Evolutionary conservation across 1,284 basidiomycete genomes (phyloP).

Genomic region (Neonothopanus nambi): DNA sequence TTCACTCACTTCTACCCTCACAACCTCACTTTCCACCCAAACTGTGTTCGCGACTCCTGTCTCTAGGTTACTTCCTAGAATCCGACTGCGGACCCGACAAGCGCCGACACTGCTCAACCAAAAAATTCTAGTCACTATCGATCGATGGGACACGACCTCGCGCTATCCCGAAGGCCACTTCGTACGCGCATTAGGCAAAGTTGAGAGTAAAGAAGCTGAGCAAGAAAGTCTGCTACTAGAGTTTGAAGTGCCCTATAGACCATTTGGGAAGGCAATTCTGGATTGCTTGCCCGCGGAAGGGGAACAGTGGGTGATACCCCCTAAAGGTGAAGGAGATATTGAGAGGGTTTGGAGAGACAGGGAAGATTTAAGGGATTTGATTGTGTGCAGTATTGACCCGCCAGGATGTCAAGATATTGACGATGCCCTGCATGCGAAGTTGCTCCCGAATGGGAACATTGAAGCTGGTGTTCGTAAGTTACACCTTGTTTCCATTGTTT

Average conservation of each 20-base stretch:
- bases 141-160: slow-evolving; percentile 85
- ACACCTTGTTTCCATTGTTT: background rate
- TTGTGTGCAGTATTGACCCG: slow-evolving; percentile 97
- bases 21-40: slow-evolving; percentile 85
- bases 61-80: slow-evolving; percentile 89
- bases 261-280: slow-evolving; percentile 93
- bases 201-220: slow-evolving; percentile 95
- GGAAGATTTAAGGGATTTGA: slow-evolving; percentile 84
- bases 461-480: slow-evolving; percentile 96
- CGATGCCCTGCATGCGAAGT: slow-evolving; percentile 94
- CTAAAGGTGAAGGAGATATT: slow-evolving; percentile 54
- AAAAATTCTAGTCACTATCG: slow-evolving; percentile 96
- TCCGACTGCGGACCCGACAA: slow-evolving; percentile 93
- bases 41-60: slow-evolving; percentile 96
- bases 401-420: slow-evolving; percentile 99
- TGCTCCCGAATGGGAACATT: slow-evolving; percentile 90
- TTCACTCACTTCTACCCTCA: slow-evolving; percentile 78
- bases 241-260: slow-evolving; percentile 95
- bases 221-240: slow-evolving; percentile 94
- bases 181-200: slow-evolving; percentile 88
- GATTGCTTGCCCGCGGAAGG: slow-evolving; percentile 91
- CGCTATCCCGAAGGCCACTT: slow-evolving; percentile 98
- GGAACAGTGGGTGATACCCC: slow-evolving; percentile 91
- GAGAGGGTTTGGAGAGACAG: slow-evolving; percentile 79
- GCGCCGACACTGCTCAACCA: slow-evolving; percentile 87